Evolutionary conservation across 768 basidiomycete species (phyloP).

Genomic region (Lactifluus echinatus): DNA sequence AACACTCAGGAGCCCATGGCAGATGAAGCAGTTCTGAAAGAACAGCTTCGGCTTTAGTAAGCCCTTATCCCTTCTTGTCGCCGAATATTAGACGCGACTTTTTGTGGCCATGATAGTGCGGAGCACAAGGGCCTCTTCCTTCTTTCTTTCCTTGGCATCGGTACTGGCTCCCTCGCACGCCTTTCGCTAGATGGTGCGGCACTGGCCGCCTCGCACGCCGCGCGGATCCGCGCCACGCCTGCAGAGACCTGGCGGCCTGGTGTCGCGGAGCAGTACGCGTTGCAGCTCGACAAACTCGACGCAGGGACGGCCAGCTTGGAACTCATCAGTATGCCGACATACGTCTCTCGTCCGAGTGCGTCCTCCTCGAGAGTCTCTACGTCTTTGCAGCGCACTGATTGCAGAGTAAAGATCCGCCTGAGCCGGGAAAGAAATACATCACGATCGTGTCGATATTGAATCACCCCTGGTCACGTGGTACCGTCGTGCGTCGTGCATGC

Average conservation of each 20-base stretch:
- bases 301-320: slow-evolving; percentile 27
- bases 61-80: slow-evolving; percentile 1
- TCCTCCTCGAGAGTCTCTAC: not conserved
- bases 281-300: slow-evolving; percentile 30
- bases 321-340: slow-evolving; percentile 27
- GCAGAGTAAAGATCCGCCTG: slow-evolving; percentile 26
- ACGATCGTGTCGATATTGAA: slow-evolving; percentile 32
- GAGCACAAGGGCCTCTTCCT: slow-evolving; percentile 24
- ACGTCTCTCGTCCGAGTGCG: slow-evolving; percentile 24
- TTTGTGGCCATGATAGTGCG: slow-evolving; percentile 14
- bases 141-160: slow-evolving; percentile 24
- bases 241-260: slow-evolving; percentile 27
- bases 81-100: not conserved
- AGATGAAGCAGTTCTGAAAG: slow-evolving; percentile 24
- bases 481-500: slow-evolving; percentile 34
- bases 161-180: slow-evolving; percentile 21
- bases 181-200: slow-evolving; percentile 22
- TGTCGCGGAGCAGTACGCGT: slow-evolving; percentile 33
- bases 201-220: slow-evolving; percentile 23
- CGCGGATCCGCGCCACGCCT: slow-evolving; percentile 21
- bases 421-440: slow-evolving; percentile 36
- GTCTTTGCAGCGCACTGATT: not conserved
- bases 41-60: slow-evolving; percentile 30
- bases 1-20: slow-evolving; percentile 27
- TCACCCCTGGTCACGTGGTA: slow-evolving; percentile 41